Conservation (phyloP, 306 rosid species). For the Sphenostylis stenocarpa region DNA sequence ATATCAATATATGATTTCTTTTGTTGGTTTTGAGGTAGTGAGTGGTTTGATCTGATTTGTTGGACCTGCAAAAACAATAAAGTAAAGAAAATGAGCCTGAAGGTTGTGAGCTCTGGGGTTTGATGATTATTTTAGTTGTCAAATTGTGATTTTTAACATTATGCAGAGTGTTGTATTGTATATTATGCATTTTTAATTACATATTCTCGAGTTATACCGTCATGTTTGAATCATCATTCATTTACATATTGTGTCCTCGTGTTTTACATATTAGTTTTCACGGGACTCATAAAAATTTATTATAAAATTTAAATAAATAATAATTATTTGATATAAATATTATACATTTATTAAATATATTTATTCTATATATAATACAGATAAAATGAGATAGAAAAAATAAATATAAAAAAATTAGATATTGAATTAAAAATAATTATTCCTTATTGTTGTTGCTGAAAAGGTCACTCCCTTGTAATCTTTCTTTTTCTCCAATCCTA, state of each 20-base stretch:
- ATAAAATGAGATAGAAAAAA: too few relatives aligned
- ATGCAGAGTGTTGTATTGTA: conserved; percentile 13
- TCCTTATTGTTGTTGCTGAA: too few relatives aligned
- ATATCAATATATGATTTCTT: conserved; percentile 23
- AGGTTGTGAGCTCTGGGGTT: conserved; percentile 18
- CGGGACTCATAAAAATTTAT: too few relatives aligned
- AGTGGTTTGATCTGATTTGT: conserved; percentile 28
- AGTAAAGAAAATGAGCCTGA: neutral
- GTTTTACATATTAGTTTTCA: neutral
- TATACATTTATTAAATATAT: too few relatives aligned
- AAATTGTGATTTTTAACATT: conserved; percentile 28
- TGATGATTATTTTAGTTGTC: conserved; percentile 25
- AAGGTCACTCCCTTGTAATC: too few relatives aligned
- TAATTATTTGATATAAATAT: too few relatives aligned
- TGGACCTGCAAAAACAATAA: conserved; percentile 31
- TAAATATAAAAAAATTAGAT: too few relatives aligned
- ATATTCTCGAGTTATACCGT: neutral
- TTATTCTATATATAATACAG: too few relatives aligned
- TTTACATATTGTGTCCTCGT: neutral
- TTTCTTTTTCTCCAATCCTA: too few relatives aligned
- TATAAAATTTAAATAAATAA: too few relatives aligned
- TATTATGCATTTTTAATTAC: neutral
- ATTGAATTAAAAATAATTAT: too few relatives aligned
- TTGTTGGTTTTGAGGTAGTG: conserved; percentile 35
- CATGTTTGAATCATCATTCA: neutral